Base-by-base conservation (phyloP, 805 yeast species). In the Metschnikowia drakensbergensis region DNA sequence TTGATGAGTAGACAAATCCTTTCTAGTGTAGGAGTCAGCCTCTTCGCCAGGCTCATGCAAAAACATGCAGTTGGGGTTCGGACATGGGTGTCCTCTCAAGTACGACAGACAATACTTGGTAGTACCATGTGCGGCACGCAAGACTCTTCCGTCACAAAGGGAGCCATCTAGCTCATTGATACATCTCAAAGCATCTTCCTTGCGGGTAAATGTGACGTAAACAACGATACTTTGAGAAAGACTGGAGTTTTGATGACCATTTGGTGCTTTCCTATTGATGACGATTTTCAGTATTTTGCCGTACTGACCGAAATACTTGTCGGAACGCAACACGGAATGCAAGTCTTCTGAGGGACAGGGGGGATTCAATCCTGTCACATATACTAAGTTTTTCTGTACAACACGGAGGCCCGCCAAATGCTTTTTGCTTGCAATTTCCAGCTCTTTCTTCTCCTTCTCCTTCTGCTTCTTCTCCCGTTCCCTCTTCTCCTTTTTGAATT, bases 41-140 rank as follows among this genome's bases (percentile, higher is more conserved):
- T 94, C 99, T 73, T 94, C 99, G 50, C 99, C 99, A 5, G 99
- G 99, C 68, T 94, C 99, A 66, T 94, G 99, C 60, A 94, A 76
- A 62, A 94, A 94, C 99, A 94, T 94, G 77, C 99, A 94, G 63
- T 90, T 89, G 53, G 98, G 98, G 68, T 94, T 94, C 51, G 96
- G 99, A 71, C 99, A 94, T 7, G 94, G 85, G 65, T 88, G 95
- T 33, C 97, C 97, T 58, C 97, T 79, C 54, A 94, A 72, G 64
- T 94, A 94, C 3, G 96, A 86, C n/a, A 96, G 88, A 67, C 99
- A 94, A 72, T 94, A 94, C 68, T 94, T 94, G 9, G 99, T 94
- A 4, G 99, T 94, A 64, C 99, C 99, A 66, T 91, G 96, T 0
- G 98, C 97, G 11, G 99, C 99, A 52, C 92, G 78, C 54, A 94